phyloP scores from a whole-genome alignment of 148 eudicot genomes.

The Cornus kousa region DNA sequence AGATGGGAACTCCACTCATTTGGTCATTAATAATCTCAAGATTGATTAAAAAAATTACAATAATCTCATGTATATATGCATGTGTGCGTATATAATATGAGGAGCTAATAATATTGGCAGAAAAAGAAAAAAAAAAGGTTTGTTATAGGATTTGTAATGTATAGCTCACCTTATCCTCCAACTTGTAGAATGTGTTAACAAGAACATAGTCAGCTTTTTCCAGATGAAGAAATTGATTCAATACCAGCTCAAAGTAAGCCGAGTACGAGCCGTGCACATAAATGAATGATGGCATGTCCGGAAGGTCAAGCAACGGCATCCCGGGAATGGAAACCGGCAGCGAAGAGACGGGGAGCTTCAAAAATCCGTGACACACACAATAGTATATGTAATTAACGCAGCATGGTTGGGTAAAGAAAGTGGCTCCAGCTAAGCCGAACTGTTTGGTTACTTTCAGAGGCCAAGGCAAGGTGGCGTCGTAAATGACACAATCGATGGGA shows the following conservation, averaged over 20 bases:
- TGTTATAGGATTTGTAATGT: too few species aligned
- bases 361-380: constrained; percentile 15
- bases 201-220: constrained; percentile 58
- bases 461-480: constrained; percentile 51
- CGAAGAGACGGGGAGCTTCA: constrained; percentile 24
- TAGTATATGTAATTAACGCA: constrained; percentile 38
- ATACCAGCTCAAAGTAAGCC: constrained; percentile 48
- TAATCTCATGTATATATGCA: background rate
- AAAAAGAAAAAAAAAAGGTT: too few species aligned
- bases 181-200: constrained; percentile 56
- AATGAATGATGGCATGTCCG: constrained; percentile 58
- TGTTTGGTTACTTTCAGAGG: constrained; percentile 34
- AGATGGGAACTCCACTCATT: too few species aligned
- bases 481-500: constrained; percentile 38
- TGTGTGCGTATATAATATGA: too few species aligned
- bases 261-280: constrained; percentile 42
- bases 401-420: constrained; percentile 51
- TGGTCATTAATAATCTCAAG: too few species aligned
- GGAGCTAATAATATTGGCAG: too few species aligned
- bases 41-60: too few species aligned
- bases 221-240: constrained; percentile 46
- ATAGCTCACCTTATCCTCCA: constrained; percentile 55
- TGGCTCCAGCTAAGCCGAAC: constrained; percentile 27
- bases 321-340: constrained; percentile 36
- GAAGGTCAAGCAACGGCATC: constrained; percentile 41